phyloP scores from a whole-genome alignment of 2,329 filamentous ascomycete genomes.

The Aaosphaeria arxii region DNA sequence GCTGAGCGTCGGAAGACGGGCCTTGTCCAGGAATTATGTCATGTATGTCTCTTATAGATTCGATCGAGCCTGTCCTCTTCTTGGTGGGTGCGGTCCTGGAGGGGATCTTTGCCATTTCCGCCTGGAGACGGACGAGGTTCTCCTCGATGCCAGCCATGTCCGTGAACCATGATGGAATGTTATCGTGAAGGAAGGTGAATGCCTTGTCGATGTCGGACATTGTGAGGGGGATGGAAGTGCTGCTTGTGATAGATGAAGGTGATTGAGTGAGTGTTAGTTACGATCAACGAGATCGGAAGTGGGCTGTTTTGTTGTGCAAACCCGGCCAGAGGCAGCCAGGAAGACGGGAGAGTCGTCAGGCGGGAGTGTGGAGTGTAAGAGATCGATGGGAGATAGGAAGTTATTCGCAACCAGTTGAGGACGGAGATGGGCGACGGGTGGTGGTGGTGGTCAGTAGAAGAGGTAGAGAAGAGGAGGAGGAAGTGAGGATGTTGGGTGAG shows the following conservation, averaged over 20 bases:
- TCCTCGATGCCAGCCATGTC: slow-evolving; percentile 27
- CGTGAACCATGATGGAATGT: slow-evolving; percentile 37
- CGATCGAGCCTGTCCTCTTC: slow-evolving; percentile 32
- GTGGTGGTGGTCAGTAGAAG: slow-evolving; percentile 1
- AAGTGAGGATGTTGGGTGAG: background rate
- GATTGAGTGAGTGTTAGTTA: slow-evolving; percentile 5
- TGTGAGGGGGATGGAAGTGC: slow-evolving; percentile 5
- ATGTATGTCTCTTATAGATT: slow-evolving; percentile 34
- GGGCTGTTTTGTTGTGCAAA: slow-evolving; percentile 5
- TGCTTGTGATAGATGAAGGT: slow-evolving; percentile 1
- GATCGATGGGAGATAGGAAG: background rate
- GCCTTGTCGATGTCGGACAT: slow-evolving; percentile 39
- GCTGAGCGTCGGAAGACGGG: slow-evolving; percentile 9
- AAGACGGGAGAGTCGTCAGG: background rate
- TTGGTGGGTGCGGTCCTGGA: slow-evolving; percentile 24
- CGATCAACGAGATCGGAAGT: slow-evolving; percentile 1
- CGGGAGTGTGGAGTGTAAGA: background rate
- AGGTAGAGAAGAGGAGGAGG: slow-evolving; percentile 5
- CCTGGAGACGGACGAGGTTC: slow-evolving; percentile 33
- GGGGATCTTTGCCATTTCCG: slow-evolving; percentile 27
- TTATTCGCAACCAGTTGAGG: background rate
- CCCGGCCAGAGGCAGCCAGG: background rate
- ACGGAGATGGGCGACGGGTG: slow-evolving; percentile 4
- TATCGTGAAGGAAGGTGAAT: slow-evolving; percentile 37
- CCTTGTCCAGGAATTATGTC: slow-evolving; percentile 17